These are phyloP conservation scores for Apostasia shenzhenica DNA, from an alignment of 106 monocot genomes.

Conservation along the genomic window DNA sequence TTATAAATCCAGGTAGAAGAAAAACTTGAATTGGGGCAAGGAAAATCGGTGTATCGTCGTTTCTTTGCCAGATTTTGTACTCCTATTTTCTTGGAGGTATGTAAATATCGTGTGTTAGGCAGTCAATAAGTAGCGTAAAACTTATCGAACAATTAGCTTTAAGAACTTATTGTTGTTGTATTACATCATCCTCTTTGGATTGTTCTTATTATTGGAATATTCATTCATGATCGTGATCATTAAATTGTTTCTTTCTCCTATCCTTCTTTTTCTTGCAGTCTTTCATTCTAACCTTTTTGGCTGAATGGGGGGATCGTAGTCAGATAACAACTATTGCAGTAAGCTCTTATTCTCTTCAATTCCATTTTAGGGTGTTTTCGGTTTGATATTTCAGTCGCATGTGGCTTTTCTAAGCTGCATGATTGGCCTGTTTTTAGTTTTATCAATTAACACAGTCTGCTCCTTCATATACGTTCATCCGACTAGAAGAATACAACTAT, in stretches of 20 bases:
- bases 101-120: neutral
- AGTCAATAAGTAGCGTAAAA: no score
- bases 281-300: conserved; percentile 89
- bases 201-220: neutral
- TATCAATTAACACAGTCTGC: neutral
- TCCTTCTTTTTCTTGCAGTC: conserved; percentile 44
- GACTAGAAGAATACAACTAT: no score
- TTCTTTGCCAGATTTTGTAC: conserved; percentile 95
- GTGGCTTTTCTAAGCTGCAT: neutral
- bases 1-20: conserved; percentile 75
- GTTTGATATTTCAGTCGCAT: neutral
- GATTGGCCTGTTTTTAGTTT: neutral
- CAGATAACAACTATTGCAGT: conserved; percentile 97
- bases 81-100: conserved; percentile 94
- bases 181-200: neutral
- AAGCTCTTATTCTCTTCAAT: conserved; percentile 9
- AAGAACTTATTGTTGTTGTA: no score
- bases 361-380: neutral
- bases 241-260: neutral
- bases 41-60: conserved; percentile 59
- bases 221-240: neutral
- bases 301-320: conserved; percentile 97
- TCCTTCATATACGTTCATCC: neutral
- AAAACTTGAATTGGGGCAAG: conserved; percentile 87
- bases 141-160: no score